Evolutionary conservation across 306 rosid species (phyloP), one percentile per base, ranked within the genome.

Genomic region (Coriaria nepalensis): DNA sequence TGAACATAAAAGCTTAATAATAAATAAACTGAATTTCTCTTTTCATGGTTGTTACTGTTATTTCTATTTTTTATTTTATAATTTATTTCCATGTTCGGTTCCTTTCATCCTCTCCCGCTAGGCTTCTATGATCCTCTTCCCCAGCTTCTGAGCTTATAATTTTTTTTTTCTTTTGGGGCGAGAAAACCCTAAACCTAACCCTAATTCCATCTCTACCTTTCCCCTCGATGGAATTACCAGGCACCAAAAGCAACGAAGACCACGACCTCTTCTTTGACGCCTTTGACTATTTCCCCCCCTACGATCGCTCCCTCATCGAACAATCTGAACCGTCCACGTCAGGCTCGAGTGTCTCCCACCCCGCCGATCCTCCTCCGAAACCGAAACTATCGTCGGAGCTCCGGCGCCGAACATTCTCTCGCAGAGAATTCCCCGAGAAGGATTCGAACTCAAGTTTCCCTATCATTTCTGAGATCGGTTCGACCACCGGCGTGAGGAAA

Each of bases 251-350:
- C 12, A 38, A 47, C 15, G 76, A 75, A 9, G 53, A 71, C 57
- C 81, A 58, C 38, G 73, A 48, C 65, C 55, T 59, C 40, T 73
- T 70, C 70, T 6, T 43, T 66, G 84, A 86, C 40, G 68, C 77
- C 6, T 38, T 37, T 33, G 73, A 59, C 53, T 55, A 52, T 4
- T 66, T 73, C 49, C 72, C 71, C 35, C 49, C 62, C 38, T 52
- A 46, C 54, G 68, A 69, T 32, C 65, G 64, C 39, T 68, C 63
- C 53, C 14, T 56, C 66, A 2, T 52, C 4, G 61, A 60, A 40
- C 44, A 64, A 29, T 49, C 78, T 2, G 78, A 68, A 42, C 55
- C 44, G 9, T 78, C 78, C 45, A 10, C 71, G 15, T 75, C 79
- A 8, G 46, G 49, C 50, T 59, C 76, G 38, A 32, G 65, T 0